Evolutionary conservation across 1,284 basidiomycete genomes (phyloP), one percentile per base, ranked within the genome.

Genomic region (Ceratorhiza oryzae-sativae): DNA sequence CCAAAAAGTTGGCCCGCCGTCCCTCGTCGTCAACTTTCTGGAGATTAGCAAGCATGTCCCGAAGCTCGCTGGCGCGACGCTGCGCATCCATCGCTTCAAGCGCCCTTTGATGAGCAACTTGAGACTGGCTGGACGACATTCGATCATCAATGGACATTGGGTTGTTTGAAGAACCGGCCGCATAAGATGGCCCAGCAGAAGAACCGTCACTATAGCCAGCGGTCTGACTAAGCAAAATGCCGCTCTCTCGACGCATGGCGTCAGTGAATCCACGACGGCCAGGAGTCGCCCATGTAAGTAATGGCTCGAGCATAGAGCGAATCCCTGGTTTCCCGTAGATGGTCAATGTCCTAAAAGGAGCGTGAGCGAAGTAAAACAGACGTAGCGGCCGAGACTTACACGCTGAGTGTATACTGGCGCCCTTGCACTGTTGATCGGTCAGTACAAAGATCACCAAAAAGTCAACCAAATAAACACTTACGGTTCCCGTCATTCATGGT

Each of bases 1-100:
- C 91, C 1, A 93, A 81, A 39, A 93, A 79, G 3, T 88, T 89
- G 68, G 82, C 81, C n/a, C 91, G 85, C 39, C 90, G 84, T n/a
- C 83, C 84, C 77, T 93, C 91, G 74, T 92, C 89, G 75, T 91
- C 86, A 1, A 94, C 89, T 78, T 89, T 91, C 78, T 91, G 90
- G 9, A 94, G 81, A 18, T 81, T 86, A 61, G 82, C 84, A 20
- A 94, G 79, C 80, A 92, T 88, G 70, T 86, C 81, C 51, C 80
- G 84, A 30, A 94, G 85, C 76, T 92, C 90, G 2, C 82, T 80
- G 0, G 91, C 91, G 25, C 55, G 51, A 23, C 84, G 86, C 58
- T 78, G 82, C 23, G 79, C 73, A 59, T 65, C 68, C 10, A 83
- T 85, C 73, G 88, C 87, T 71, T 86, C 82, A 75, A 86, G 86